Evolutionary conservation across 805 yeast genomes (phyloP).

Genomic region (Lipomyces yamanashiensis): DNA sequence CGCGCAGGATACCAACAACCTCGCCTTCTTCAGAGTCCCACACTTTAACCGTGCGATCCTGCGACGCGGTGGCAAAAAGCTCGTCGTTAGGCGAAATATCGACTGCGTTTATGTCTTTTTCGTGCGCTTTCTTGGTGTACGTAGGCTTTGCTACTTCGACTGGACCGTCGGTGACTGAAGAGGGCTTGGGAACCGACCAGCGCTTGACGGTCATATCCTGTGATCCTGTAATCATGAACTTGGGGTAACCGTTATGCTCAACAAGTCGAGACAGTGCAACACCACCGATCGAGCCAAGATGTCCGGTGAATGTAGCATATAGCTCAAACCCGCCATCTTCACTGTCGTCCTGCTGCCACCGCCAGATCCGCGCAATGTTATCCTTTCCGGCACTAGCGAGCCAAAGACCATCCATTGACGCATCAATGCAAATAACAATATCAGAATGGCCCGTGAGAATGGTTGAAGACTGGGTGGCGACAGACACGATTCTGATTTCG

Average conservation of each 20-base stretch:
- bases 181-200: constrained; percentile 69
- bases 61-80: constrained; percentile 88
- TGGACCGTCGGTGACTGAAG: constrained; percentile 8
- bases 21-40: constrained; percentile 92
- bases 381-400: constrained; percentile 92
- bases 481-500: constrained; percentile 68
- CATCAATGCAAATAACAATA: constrained; percentile 77
- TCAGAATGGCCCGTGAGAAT: constrained; percentile 84
- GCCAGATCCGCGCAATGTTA: constrained; percentile 83
- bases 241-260: constrained; percentile 52
- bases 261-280: constrained; percentile 68
- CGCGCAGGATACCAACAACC: constrained; percentile 77
- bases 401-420: constrained; percentile 83
- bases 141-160: constrained; percentile 56
- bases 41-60: constrained; percentile 86
- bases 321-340: constrained; percentile 49
- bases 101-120: constrained; percentile 88
- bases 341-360: constrained; percentile 51
- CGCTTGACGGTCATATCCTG: constrained; percentile 83
- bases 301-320: constrained; percentile 78
- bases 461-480: constrained; percentile 62
- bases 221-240: constrained; percentile 78
- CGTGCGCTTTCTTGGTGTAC: constrained; percentile 94
- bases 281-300: constrained; percentile 84
- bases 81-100: constrained; percentile 92